Base-by-base conservation (phyloP, 176 grass and related monocot genomes). In the Bonia amplexicaulis region DNA sequence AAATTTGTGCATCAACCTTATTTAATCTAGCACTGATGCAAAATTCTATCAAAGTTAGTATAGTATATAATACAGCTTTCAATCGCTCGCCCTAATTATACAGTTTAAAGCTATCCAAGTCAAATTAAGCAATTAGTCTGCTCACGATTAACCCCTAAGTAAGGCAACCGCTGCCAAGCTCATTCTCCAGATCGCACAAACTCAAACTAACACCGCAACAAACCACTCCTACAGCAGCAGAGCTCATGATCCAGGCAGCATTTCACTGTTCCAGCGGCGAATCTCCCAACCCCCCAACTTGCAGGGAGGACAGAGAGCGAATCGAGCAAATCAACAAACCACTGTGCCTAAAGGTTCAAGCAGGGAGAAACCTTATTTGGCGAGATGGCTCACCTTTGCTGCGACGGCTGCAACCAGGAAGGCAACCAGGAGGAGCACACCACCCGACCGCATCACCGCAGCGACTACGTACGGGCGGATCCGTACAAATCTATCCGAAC, bases 391-490 rank as follows among this genome's bases (percentile, higher is more conserved):
- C n/a, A 87, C 78, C 85, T 87, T 42, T 10, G 84, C 84, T 33
- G 33, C 48, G 27, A 26, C 79, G 39, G 8, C 46, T 4, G 76
- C 73, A 48, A 64, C 17, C 57, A 82, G 65, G 79, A 78, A 54
- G 59, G 66, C 58, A n/a, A 86, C 22, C 37, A 83, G 67, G 16
- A 87, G 29, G 15, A 82, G 65, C 84, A 57, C 73, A 7, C 46
- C 67, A 7, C 22, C 0, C 59, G 66, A 37, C 84, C 59, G 73
- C 88, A 90, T 90, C 47, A 11, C 88, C 73, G 73, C 47, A 35
- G 37, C 0, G 20, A 10, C 83, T 25, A 3, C 35, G n/a, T 31
- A 7, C 27, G 61, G 47, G 54, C 54, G 62, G 44, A 33, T 8
- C 7, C 3, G 66, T 0, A 2, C 55, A 1, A 35, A 80, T 53